phyloP scores from a whole-genome alignment of 805 yeast genomes.

The Helenozyma rhizophorensis region DNA sequence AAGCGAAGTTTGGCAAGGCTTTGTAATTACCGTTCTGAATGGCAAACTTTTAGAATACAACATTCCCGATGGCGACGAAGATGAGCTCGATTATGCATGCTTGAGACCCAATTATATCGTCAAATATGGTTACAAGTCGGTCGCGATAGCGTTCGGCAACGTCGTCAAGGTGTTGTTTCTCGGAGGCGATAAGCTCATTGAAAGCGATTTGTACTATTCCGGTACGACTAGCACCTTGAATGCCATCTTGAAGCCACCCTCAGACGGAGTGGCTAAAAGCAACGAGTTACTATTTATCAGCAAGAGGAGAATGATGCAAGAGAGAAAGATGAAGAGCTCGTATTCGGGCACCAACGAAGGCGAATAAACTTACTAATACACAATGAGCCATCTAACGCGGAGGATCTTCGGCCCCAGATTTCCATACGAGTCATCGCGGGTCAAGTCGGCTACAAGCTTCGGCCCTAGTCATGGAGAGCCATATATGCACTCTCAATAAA shows the following conservation, averaged over 20 bases:
- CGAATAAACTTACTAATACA: no score
- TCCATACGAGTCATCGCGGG: no score
- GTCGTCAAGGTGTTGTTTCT: conserved; percentile 66
- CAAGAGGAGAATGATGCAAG: conserved; percentile 37
- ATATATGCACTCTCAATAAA: no score
- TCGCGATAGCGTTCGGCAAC: conserved; percentile 72
- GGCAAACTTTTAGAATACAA: conserved; percentile 61
- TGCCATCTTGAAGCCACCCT: conserved; percentile 13
- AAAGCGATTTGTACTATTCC: conserved; percentile 48
- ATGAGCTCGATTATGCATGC: conserved; percentile 21
- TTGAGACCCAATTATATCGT: conserved; percentile 53
- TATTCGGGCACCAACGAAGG: no score
- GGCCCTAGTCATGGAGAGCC: no score
- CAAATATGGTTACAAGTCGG: conserved; percentile 73
- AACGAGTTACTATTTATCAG: conserved; percentile 51
- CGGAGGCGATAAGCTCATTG: conserved; percentile 71
- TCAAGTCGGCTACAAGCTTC: no score
- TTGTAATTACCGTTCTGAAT: conserved; percentile 61
- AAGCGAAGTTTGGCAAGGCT: conserved; percentile 65
- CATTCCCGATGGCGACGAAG: conserved; percentile 43
- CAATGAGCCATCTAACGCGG: no score
- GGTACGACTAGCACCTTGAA: conserved; percentile 30
- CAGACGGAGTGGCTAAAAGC: conserved; percentile 18
- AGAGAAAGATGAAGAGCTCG: conserved; percentile 4
- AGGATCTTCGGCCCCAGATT: no score